These are phyloP conservation scores for Acer saccharum DNA, from an alignment of 345 rosid genomes.

Conservation along the genomic window DNA sequence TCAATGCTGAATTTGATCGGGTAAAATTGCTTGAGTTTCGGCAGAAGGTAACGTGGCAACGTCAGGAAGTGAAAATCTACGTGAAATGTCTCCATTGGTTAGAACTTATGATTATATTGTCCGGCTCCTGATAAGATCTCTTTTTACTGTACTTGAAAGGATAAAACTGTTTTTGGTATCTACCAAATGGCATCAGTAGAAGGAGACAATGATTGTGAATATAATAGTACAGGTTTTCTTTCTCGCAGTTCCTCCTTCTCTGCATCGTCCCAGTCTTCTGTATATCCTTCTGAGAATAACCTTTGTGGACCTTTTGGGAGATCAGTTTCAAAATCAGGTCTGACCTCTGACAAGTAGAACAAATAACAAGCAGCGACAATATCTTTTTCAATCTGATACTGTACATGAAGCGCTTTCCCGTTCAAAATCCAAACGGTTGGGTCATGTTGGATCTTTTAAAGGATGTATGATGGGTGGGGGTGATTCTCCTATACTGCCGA, in stretches of 20 bases:
- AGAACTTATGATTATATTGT: constrained; percentile 59
- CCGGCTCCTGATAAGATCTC: constrained; percentile 57
- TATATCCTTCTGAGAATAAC: constrained; percentile 41
- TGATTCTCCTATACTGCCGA: constrained; percentile 33
- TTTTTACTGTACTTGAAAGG: constrained; percentile 57
- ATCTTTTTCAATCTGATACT: constrained; percentile 21
- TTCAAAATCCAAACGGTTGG: constrained; percentile 33
- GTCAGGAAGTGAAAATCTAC: constrained; percentile 55
- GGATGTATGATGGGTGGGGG: constrained; percentile 45
- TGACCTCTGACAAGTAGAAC: constrained; percentile 18
- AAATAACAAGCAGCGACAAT: constrained; percentile 29
- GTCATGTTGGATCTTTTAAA: constrained; percentile 41
- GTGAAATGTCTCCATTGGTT: constrained; percentile 61
- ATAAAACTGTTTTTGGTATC: constrained; percentile 38
- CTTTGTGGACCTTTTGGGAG: constrained; percentile 28
- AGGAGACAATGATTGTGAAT: constrained; percentile 9
- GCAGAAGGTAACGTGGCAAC: constrained; percentile 56
- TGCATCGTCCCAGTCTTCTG: constrained; percentile 35
- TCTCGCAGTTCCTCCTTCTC: constrained; percentile 42
- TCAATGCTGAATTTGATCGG: constrained; percentile 35
- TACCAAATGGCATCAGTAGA: constrained; percentile 23
- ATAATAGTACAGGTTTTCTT: constrained; percentile 14
- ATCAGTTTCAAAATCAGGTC: constrained; percentile 26
- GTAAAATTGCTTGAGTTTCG: constrained; percentile 53
- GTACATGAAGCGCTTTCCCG: constrained; percentile 26